Percentiles rank a stretch among this genome's conserved stretches.
Conservation (phyloP, 495 filamentous ascomycete genomes). For the Penicillium egyptiacum region DNA sequence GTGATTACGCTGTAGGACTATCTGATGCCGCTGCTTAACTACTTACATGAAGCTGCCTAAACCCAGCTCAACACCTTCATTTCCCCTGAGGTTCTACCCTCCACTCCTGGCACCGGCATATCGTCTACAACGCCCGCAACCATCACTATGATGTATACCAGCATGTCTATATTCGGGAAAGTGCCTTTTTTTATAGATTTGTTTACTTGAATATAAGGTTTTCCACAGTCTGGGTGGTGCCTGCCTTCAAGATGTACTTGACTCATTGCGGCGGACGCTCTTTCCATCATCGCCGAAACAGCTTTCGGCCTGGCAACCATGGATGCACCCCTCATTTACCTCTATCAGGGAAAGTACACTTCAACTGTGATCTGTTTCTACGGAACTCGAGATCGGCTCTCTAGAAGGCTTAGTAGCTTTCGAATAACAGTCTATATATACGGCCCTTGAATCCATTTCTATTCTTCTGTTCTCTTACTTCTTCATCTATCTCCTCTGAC, state of each 20-base stretch:
- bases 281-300: neutral
- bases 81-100: neutral
- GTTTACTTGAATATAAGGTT: neutral
- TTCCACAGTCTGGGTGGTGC: neutral
- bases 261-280: neutral
- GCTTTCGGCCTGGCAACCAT: neutral
- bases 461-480: neutral
- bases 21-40: neutral
- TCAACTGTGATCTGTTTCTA: neutral
- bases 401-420: neutral
- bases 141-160: constrained; percentile 3
- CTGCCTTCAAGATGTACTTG: neutral
- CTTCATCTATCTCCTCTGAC: neutral
- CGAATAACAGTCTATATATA: neutral
- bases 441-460: neutral
- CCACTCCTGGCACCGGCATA: neutral
- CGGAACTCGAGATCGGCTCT: neutral
- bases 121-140: neutral
- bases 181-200: too few species aligned
- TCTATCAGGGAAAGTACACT: neutral
- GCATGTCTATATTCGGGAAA: neutral
- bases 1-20: neutral
- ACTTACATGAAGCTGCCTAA: neutral
- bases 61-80: too few species aligned
- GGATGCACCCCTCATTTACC: neutral